Evolutionary conservation across 176 grass and related monocot species (phyloP), one percentile per base, ranked within the genome.

Genomic region (Triticum turgidum): DNA sequence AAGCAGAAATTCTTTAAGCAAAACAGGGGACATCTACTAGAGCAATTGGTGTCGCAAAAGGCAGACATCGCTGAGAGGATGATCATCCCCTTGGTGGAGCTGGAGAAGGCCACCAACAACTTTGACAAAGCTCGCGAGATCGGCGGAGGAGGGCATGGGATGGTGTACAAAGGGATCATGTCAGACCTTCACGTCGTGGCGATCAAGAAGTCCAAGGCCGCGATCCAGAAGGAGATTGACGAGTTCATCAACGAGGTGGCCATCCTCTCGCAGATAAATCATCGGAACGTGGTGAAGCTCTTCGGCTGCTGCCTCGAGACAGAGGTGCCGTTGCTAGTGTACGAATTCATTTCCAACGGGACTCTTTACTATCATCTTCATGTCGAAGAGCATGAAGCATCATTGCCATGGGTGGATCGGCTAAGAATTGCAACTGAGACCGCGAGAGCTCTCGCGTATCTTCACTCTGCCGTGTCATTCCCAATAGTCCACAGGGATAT

Each of bases 231-330:
- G 84, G 89, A 94, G 62, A 89, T 89, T 0, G 63, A 94, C 0
- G 83, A 94, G 78, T 94, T 94, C 76, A 94, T 91, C 51, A 91
- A 94, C 9, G 89, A 94, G 73, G 80, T 89, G 5, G 74, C 78
- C 8, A 91, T 94, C 58, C 92, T 94, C 9, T 94, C 92, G 1
- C 78, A 91, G 42, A 86, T 91, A 21, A 91, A 91, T 61, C 89
- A 91, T 15, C 45, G 83, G 0, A 94, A 91, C 14, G 74, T 91
- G 6, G 89, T 94, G 6, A 93, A 80, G 41, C 92, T 91, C 7
- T 93, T 82, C 3, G 91, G 92, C 0, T 93, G 92, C 21, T 93
- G 92, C 39, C 81, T 93, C 32, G 92, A 93, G 83, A 94, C 86
- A 0, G 73, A 94, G 63, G 92, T 94, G 44, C 86, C 89, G 1